Evolutionary conservation across 192 early-diverging fungal species (phyloP), one percentile per base, ranked within the genome.

Genomic region (Geranomyces variabilis): DNA sequence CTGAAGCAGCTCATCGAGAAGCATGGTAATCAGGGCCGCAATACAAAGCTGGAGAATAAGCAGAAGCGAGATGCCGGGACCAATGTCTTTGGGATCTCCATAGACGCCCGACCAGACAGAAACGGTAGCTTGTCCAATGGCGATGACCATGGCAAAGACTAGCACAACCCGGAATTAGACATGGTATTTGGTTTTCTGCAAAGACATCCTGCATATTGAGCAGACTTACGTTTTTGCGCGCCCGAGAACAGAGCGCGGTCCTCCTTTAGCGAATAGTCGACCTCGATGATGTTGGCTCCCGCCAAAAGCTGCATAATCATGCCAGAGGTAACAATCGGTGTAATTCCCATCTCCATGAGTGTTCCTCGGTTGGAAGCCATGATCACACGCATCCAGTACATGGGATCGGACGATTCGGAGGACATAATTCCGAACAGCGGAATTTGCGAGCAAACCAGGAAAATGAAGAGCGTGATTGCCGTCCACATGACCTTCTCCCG

Each of bases 261-360:
- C 77, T 98, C 96, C 81, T 98, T 96, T 74, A 99, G 84, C 53
- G 90, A 93, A 80, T 98, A 96, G 79, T 99, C 98, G 17, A 99
- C 98, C 70, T 98, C 95, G 71, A 99, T 98, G 62, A 99, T 87
- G 80, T 96, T 94, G 66, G 96, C 96, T 61, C 98, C 98, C 13
- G 96, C 95, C 62, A 99, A 84, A 66, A 99, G 80, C 86, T 99
- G 98, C 98, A 99, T 99, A 71, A 99, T 99, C 98, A 99, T 99
- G 44, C 98, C 96, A 9, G 96, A 98, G 15, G 98, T 98, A 57
- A 99, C 92, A 76, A 99, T 95, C 30, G 98, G 98, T 26, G 96
- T 98, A 73, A 99, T 99, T 83, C 98, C 98, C 81, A 98, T 88
- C 84, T 99, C 98, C 98, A 99, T 99, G 43, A 99, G 83, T 36